Base-by-base conservation (phyloP, 345 rosid species). In the Sisymbrium altissimum region DNA sequence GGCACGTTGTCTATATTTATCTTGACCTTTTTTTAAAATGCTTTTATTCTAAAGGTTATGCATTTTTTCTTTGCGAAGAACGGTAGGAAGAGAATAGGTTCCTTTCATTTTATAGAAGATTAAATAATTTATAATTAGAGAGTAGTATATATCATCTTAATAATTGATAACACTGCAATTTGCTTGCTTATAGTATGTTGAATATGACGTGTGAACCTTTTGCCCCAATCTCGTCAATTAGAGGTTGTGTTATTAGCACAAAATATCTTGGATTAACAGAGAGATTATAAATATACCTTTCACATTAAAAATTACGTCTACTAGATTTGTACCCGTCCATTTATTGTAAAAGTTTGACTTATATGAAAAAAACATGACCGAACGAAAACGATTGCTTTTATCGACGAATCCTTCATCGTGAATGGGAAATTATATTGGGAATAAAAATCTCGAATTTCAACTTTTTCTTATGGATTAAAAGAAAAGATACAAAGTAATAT, bases 371-470 rank as follows among this genome's bases (percentile, higher is more conserved):
- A 44, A n/a, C 21, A 33, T 58, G 71, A 56, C 41, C 18, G 5
- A 27, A 40, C 15, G 53, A 39, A 53, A 25, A 43, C 54, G 7
- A 33, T 32, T 19, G 12, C 43, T 13, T 39, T 32, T 44, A 21
- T 44, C 44, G 5, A 6, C 19, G 70, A 72, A 64, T 44, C 46
- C 18, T 41, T 53, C 64, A 40, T 54, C 56, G 29, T 72, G 64
- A 35, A 53, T 19, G 44, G 36, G 18, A n/a, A 57, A 5, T 64
- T 21, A 14, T 64, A 14, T 64, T 4, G 55, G 56, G 70, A 43
- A 54, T 64, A 54, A 33, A 66, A 55, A 73, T 35, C 50, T 44
- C 21, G 63, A 72, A 55, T 73, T 73, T 55, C 39, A 43, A 64
- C 70, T 23, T 64, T 30, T 64, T 44, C 2, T 73, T 43, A 3